These are phyloP conservation scores for Ganoderma sinense DNA, from an alignment of 1,284 basidiomycete genomes.

Conservation along the genomic window DNA sequence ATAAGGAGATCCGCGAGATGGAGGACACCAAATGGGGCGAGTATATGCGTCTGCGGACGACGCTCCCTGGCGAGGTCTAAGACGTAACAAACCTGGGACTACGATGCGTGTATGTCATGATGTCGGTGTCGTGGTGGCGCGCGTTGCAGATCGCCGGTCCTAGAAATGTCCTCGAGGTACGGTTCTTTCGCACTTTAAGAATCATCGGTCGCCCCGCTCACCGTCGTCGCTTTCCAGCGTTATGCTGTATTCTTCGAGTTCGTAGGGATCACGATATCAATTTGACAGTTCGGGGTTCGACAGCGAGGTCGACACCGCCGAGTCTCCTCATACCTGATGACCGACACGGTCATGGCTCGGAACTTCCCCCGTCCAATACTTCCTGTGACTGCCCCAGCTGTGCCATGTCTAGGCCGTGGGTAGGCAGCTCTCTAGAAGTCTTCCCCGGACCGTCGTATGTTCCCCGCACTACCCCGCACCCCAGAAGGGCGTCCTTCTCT, in stretches of 20 bases:
- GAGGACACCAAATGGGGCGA: constrained; percentile 58
- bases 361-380: neutral
- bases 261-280: neutral
- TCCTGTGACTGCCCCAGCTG: neutral
- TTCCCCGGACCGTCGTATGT: neutral
- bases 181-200: neutral
- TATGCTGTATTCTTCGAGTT: neutral
- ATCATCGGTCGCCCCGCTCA: neutral
- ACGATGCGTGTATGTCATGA: neutral
- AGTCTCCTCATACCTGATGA: neutral
- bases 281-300: neutral
- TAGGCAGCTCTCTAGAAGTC: neutral
- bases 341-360: neutral
- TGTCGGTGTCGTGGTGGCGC: neutral
- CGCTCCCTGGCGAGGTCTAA: constrained; percentile 28
- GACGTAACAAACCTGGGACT: neutral
- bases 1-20: constrained; percentile 61
- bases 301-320: neutral
- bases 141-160: neutral
- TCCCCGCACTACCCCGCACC: neutral
- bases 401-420: neutral
- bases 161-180: neutral
- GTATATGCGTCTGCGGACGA: constrained; percentile 41
- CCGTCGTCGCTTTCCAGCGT: neutral
- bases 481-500: neutral